phyloP scores from a whole-genome alignment of 2,329 filamentous ascomycete species.

The Coniosporium tulheliwenetii region DNA sequence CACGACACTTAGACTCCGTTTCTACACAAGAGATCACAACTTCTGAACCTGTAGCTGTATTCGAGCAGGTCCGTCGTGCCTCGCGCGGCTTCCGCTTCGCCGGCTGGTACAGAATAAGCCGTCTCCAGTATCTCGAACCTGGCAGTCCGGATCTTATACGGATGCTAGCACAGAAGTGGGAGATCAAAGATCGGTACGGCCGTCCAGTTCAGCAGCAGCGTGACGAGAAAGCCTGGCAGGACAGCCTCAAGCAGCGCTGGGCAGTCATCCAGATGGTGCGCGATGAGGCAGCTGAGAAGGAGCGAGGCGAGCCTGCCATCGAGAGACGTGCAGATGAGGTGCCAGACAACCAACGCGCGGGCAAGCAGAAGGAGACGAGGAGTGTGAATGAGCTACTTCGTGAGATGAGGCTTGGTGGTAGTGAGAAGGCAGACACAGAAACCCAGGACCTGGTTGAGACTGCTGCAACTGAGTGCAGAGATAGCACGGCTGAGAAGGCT shows the following conservation, averaged over 20 bases:
- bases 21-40: neutral
- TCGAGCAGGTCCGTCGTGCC: constrained; percentile 7
- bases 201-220: too few relatives aligned
- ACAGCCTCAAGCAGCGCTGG: constrained; percentile 11
- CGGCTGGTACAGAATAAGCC: constrained; percentile 10
- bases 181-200: constrained; percentile 2
- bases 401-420: constrained; percentile 8
- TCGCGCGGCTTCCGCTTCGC: constrained; percentile 8
- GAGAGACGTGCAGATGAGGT: constrained; percentile 5
- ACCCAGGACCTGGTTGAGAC: too few relatives aligned
- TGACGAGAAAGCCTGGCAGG: constrained; percentile 8
- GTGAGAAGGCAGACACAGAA: neutral
- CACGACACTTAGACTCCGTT: neutral
- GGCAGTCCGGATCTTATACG: constrained; percentile 8
- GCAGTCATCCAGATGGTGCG: constrained; percentile 15
- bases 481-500: too few relatives aligned
- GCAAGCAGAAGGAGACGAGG: constrained; percentile 6
- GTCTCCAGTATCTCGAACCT: constrained; percentile 10
- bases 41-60: constrained; percentile 8
- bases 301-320: constrained; percentile 8
- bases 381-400: constrained; percentile 13
- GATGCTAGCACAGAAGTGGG: constrained; percentile 17
- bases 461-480: too few relatives aligned
- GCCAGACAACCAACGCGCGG: neutral
- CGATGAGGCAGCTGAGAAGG: constrained; percentile 9